Evolutionary conservation across 2,329 filamentous ascomycete species (phyloP).

Genomic region (Bipolaris oryzae): DNA sequence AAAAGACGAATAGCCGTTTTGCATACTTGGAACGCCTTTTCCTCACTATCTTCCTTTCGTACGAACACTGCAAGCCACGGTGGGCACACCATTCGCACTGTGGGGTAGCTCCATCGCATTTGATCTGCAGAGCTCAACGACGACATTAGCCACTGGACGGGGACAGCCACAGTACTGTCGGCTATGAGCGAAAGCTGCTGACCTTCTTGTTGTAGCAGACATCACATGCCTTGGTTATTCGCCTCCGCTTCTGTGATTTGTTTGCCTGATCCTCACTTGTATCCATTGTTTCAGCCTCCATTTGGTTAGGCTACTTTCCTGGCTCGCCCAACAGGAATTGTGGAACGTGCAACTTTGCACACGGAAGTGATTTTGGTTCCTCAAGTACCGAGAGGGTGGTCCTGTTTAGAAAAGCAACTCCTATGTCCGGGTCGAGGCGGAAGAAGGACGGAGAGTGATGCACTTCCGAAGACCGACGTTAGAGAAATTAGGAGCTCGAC

Average conservation of each 20-base stretch:
- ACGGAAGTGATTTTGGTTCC: neutral
- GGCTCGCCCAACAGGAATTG: neutral
- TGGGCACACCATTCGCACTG: neutral
- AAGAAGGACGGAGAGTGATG: neutral
- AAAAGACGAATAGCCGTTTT: neutral
- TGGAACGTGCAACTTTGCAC: neutral
- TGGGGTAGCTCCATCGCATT: neutral
- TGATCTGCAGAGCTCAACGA: neutral
- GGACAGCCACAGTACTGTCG: neutral
- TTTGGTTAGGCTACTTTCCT: neutral
- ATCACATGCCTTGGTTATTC: neutral
- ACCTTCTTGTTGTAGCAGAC: conserved; percentile 1
- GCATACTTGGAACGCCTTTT: neutral
- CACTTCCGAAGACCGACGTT: neutral
- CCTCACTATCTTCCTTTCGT: neutral
- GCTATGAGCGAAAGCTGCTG: neutral
- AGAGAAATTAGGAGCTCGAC: neutral
- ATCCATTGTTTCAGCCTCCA: neutral
- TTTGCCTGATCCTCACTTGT: neutral
- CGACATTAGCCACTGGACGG: neutral
- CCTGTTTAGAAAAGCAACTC: neutral
- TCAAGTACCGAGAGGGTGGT: neutral
- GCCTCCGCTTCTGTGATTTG: neutral
- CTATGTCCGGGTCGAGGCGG: neutral
- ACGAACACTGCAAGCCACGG: neutral